Evolutionary conservation across 345 rosid genomes (phyloP).

Genomic region (Xanthoceras sorbifolium): DNA sequence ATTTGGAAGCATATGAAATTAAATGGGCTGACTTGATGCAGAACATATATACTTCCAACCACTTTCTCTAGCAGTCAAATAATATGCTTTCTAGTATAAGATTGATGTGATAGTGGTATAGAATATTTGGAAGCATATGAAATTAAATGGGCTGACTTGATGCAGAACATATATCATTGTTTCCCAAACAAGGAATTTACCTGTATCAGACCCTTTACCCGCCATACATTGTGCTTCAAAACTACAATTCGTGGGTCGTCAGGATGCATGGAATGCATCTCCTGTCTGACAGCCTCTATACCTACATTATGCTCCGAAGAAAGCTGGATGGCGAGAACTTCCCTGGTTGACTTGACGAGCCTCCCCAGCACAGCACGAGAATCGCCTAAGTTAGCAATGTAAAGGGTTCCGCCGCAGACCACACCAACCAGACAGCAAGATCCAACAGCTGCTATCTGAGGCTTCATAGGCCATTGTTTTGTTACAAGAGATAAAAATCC

Average conservation of each 20-base stretch:
- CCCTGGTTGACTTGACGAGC: constrained; percentile 78
- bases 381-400: constrained; percentile 90
- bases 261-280: constrained; percentile 85
- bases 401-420: constrained; percentile 71
- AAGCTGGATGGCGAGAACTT: constrained; percentile 82
- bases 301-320: constrained; percentile 86
- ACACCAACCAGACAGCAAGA: constrained; percentile 93
- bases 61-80: background rate
- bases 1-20: background rate
- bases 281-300: constrained; percentile 89
- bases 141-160: background rate
- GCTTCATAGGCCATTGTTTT: constrained; percentile 89
- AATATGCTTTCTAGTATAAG: background rate
- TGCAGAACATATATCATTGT: background rate
- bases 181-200: constrained; percentile 32
- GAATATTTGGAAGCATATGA: background rate
- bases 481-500: constrained; percentile 85
- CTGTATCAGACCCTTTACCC: constrained; percentile 97
- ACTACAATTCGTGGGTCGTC: constrained; percentile 87
- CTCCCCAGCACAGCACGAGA: constrained; percentile 96
- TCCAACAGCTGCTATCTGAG: constrained; percentile 97
- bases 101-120: background rate
- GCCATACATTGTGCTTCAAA: constrained; percentile 93
- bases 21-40: background rate
- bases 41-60: background rate